phyloP scores from a whole-genome alignment of 164 flowering plant genomes.

The Taxillus chinensis region DNA sequence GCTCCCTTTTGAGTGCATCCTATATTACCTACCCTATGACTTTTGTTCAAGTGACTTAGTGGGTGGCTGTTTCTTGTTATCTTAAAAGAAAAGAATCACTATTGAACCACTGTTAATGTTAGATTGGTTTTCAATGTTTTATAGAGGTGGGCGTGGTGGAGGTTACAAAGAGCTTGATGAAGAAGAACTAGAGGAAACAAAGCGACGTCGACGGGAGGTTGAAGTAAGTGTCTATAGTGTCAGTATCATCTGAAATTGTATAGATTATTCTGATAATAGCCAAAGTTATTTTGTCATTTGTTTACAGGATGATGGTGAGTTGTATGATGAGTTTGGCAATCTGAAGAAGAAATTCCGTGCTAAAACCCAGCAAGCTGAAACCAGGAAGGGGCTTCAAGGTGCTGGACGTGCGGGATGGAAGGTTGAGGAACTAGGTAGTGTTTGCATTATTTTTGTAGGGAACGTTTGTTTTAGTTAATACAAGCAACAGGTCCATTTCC shows the following conservation, averaged over 20 bases:
- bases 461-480: too few relatives aligned
- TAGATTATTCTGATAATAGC: neutral
- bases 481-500: too few relatives aligned
- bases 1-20: too few relatives aligned
- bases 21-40: too few relatives aligned
- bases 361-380: slow-evolving; percentile 67
- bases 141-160: slow-evolving; percentile 96
- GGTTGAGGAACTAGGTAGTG: slow-evolving; percentile 83
- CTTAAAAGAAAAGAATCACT: too few relatives aligned
- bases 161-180: slow-evolving; percentile 99
- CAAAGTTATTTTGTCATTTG: neutral
- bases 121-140: neutral
- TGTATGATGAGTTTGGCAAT: slow-evolving; percentile 99
- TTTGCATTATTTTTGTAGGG: too few relatives aligned
- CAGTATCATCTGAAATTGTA: neutral
- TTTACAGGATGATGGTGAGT: slow-evolving; percentile 87
- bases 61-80: too few relatives aligned
- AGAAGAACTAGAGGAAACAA: slow-evolving; percentile 92
- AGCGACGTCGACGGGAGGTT: slow-evolving; percentile 74
- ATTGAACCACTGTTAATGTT: neutral
- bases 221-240: slow-evolving; percentile 52
- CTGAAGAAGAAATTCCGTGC: slow-evolving; percentile 94
- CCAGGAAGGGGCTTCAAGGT: slow-evolving; percentile 44
- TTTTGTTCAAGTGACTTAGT: too few relatives aligned
- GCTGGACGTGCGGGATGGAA: slow-evolving; percentile 99